Evolutionary conservation across 2,329 filamentous ascomycete genomes (phyloP).

Genomic region (Botryotinia narcissicola): DNA sequence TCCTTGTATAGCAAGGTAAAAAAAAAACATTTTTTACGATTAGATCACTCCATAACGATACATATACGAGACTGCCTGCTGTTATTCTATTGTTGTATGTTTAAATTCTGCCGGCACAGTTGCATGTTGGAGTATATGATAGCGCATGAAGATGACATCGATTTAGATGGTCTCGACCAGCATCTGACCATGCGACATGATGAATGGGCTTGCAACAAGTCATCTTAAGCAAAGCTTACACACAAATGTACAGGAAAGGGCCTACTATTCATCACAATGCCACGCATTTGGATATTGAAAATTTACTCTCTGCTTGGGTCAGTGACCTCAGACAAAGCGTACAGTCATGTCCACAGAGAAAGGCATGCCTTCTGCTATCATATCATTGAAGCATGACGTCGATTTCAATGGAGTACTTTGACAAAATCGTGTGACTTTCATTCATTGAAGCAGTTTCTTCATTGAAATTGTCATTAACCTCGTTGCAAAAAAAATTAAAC

Average conservation of each 20-base stretch:
- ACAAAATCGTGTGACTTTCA: not conserved
- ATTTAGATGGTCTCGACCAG: not conserved
- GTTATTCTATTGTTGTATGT: not conserved
- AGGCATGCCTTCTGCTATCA: too few species aligned
- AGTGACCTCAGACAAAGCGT: not conserved
- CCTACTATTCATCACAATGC: not conserved
- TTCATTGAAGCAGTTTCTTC: not conserved
- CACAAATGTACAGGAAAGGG: not conserved
- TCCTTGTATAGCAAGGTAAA: not conserved
- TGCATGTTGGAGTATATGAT: not conserved
- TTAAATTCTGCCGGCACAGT: not conserved
- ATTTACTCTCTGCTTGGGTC: not conserved
- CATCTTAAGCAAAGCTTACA: not conserved
- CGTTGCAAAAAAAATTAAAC: not conserved
- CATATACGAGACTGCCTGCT: not conserved
- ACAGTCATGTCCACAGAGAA: not conserved
- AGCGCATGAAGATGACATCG: not conserved
- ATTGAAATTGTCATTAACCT: not conserved
- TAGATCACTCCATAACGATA: too few species aligned
- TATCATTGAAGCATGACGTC: not conserved
- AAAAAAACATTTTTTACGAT: rapidly evolving
- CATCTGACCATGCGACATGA: not conserved
- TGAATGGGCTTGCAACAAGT: not conserved
- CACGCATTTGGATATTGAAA: not conserved
- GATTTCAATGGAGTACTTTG: not conserved